Conservation (phyloP, 345 rosid species). For the Mallotus nudiflorus region DNA sequence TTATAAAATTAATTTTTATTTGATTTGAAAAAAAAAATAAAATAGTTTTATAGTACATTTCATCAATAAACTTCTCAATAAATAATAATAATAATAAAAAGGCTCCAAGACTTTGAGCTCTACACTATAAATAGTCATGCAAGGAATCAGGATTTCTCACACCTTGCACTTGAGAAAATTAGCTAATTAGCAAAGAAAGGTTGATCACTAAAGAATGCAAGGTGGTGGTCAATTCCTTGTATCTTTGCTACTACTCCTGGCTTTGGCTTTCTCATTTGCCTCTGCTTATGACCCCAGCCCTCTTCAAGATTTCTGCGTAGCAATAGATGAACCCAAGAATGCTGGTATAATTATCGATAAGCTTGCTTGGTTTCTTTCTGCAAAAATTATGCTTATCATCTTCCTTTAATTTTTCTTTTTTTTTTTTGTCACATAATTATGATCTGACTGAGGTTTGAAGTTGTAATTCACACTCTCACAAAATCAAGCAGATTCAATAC, state of each 20-base stretch:
- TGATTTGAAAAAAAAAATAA: no score
- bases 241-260: background rate
- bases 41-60: no score
- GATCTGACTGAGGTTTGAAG: background rate
- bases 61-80: no score
- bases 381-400: background rate
- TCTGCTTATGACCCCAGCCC: conserved; percentile 21
- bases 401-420: background rate
- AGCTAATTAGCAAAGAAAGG: background rate
- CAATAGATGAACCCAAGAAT: conserved; percentile 1
- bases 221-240: background rate
- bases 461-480: no score
- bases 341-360: conserved; percentile 19
- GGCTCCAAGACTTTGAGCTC: no score
- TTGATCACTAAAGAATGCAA: background rate
- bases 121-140: background rate
- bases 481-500: no score
- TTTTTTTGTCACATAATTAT: background rate
- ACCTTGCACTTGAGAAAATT: no score
- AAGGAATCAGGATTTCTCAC: background rate
- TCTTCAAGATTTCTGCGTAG: conserved; percentile 24
- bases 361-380: background rate
- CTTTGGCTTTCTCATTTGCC: conserved; percentile 3
- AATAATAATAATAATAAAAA: no score
- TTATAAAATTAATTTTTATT: no score